Percentiles rank a stretch among this genome's conserved stretches.
These are phyloP conservation scores for Helianthus annuus DNA, from an alignment of 129 eudicot genomes.

Conservation along the genomic window HanXRQr2.0-SUNRISE NC_035444.2:30507033-30507532, in stretches of 20 bases:
- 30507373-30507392: too few relatives aligned
- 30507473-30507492: too few relatives aligned
- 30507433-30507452: too few relatives aligned
- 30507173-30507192: conserved; percentile 22
- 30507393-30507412: too few relatives aligned
- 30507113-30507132: conserved; percentile 14
- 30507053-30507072: neutral
- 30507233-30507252: neutral
- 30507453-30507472: too few relatives aligned
- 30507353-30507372: too few relatives aligned
- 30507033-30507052: conserved; percentile 5
- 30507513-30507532: too few relatives aligned
- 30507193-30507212: conserved; percentile 4
- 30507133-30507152: conserved; percentile 22
- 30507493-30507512: too few relatives aligned
- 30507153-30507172: conserved; percentile 9
- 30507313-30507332: neutral
- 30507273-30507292: neutral
- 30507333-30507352: too few relatives aligned
- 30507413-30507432: too few relatives aligned
- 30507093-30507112: neutral
- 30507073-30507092: conserved; percentile 14
- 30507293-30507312: neutral
- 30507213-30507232: neutral
- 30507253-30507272: conserved; percentile 17